Base-by-base conservation (phyloP, 2,329 filamentous ascomycete genomes). In the Aureobasidium melanogenum region DNA sequence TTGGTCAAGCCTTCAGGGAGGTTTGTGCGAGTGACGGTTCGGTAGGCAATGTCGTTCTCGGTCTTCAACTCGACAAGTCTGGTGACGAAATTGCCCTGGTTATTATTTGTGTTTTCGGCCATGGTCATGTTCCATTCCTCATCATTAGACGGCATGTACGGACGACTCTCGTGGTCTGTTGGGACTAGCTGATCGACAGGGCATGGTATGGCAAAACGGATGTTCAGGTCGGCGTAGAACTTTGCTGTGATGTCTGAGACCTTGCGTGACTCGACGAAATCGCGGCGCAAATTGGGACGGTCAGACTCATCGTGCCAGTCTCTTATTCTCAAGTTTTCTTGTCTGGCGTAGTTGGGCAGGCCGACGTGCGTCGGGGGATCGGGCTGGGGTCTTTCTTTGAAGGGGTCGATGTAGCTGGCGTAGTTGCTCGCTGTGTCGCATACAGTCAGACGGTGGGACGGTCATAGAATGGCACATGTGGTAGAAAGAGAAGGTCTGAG, bases 31-130 rank as follows among this genome's bases (percentile, higher is more conserved):
- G 77, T 76, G 57, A 85, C 75, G 52, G 79, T 79, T n/a, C 80
- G 76, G 67, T 83, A 86, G 1, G 78, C 82, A 67, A 81, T 80
- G 62, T 82, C 78, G 63, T 85, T 85, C 36, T 80, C 78, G 60
- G 80, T 72, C 5, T 75, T 68, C 17, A 86, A 70, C 66, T 87
- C 84, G 32, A 73, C 75, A 26, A 76, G 71, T 34, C 81, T 72
- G 8, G 72, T 61, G 48, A 79, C 76, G 64, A 80, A 84, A 43
- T 78, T 75, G 78, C 69, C 56, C 80, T 71, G 46, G 67, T 62
- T 47, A 61, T 38, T 41, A 71, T 63, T 58, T 67, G 48, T 69
- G 68, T 38, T 70, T 64, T 55, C 39, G 17, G 59, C 59, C 48
- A 52, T 54, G 10, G 17, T 17, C 15, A 39, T 38, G 12, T 41